These are phyloP conservation scores for Piper longum DNA, from an alignment of 164 flowering plant species.

Conservation along the genomic window DNA sequence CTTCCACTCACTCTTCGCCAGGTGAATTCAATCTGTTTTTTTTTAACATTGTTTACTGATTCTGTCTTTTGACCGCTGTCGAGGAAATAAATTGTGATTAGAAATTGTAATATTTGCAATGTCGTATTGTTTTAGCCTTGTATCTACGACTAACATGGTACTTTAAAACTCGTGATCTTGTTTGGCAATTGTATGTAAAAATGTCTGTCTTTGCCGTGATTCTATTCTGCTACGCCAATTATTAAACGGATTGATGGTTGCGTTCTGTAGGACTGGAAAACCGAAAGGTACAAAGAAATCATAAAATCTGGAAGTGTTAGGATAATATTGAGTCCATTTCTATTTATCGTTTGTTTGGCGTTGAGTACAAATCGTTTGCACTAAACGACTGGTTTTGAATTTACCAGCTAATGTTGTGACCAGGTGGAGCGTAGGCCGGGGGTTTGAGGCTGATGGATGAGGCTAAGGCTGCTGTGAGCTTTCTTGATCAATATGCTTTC, in stretches of 20 bases:
- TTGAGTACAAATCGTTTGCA: background rate
- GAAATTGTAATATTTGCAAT: background rate
- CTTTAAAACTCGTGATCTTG: background rate
- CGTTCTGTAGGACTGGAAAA: constrained; percentile 83
- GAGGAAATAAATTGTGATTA: background rate
- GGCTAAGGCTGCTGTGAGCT: constrained; percentile 80
- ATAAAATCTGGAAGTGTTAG: constrained; percentile 95
- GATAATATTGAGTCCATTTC: constrained; percentile 1
- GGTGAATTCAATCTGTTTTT: background rate
- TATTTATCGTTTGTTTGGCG: constrained; percentile 1
- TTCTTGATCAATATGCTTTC: background rate
- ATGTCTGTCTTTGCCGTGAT: too few species aligned
- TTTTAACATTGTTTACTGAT: too few species aligned
- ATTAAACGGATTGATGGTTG: background rate
- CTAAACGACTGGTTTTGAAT: constrained; percentile 1
- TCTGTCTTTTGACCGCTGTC: background rate
- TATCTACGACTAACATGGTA: background rate
- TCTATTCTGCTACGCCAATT: background rate
- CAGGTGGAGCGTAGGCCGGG: constrained; percentile 95
- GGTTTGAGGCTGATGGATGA: constrained; percentile 95
- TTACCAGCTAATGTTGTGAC: constrained; percentile 10
- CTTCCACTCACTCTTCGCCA: background rate
- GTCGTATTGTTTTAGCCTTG: too few species aligned
- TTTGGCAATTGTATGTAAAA: too few species aligned
- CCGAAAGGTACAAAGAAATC: constrained; percentile 89